phyloP scores from a whole-genome alignment of 1,284 basidiomycete genomes.

The Pseudozyma tsukubaensis region DNA sequence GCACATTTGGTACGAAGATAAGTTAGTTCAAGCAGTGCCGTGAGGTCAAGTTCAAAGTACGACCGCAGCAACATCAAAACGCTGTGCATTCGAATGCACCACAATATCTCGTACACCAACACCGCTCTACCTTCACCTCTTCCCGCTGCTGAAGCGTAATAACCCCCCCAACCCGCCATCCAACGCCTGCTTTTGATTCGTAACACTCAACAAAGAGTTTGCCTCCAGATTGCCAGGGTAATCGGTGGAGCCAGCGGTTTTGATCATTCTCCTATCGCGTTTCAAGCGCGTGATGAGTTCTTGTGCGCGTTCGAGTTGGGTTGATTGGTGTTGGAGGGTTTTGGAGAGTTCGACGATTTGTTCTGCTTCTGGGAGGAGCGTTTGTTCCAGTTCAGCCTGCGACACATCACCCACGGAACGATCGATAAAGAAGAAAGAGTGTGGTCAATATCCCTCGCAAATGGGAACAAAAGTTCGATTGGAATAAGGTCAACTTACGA shows the following conservation, averaged over 20 bases:
- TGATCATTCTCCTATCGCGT: constrained; percentile 29
- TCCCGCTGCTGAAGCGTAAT: not conserved
- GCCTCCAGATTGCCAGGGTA: constrained; percentile 36
- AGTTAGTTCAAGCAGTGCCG: too few relatives aligned
- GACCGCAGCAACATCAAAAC: too few relatives aligned
- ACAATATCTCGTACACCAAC: not conserved
- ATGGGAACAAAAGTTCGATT: too few relatives aligned
- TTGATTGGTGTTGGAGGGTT: constrained; percentile 28
- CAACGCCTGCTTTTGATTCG: not conserved
- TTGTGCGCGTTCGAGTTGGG: constrained; percentile 15
- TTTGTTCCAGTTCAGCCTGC: constrained; percentile 35
- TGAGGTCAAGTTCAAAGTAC: too few relatives aligned
- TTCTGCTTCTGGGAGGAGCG: constrained; percentile 51
- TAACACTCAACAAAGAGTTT: not conserved
- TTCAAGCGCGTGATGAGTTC: constrained; percentile 22
- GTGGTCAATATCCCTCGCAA: too few relatives aligned
- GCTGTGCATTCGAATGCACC: too few relatives aligned
- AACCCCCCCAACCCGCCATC: not conserved
- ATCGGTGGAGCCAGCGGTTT: constrained; percentile 11
- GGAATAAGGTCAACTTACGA: too few relatives aligned
- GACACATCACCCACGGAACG: too few relatives aligned
- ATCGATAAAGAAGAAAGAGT: too few relatives aligned
- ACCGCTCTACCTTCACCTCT: not conserved
- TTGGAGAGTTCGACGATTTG: constrained; percentile 42
- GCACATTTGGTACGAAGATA: too few relatives aligned